These are phyloP conservation scores for Tricholoma flavovirens DNA, from an alignment of 768 basidiomycete species.

Conservation along the genomic window DNA sequence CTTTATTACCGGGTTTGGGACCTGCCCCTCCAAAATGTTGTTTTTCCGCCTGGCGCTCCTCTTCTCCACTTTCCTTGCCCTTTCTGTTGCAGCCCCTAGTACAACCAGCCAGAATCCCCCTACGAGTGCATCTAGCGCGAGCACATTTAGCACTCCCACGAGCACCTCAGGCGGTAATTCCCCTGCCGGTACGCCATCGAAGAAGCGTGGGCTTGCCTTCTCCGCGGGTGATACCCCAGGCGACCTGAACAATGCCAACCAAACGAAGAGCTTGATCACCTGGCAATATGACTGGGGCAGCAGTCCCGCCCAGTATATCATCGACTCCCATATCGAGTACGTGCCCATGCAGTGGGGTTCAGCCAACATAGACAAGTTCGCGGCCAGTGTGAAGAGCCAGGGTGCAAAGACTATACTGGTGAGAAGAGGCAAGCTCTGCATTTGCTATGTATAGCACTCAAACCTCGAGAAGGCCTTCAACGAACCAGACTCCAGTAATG, in stretches of 20 bases:
- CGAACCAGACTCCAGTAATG: slow-evolving; percentile 50
- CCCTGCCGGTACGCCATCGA: slow-evolving; percentile 24
- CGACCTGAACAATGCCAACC: slow-evolving; percentile 41
- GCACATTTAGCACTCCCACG: neutral
- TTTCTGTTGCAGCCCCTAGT: slow-evolving; percentile 4
- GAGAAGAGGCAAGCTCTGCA: slow-evolving; percentile 8
- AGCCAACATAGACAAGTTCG: slow-evolving; percentile 32
- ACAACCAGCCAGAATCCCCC: neutral
- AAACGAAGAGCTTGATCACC: slow-evolving; percentile 34
- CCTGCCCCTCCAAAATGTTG: slow-evolving; percentile 21
- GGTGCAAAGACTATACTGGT: slow-evolving; percentile 48
- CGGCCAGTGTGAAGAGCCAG: slow-evolving; percentile 33
- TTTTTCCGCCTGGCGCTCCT: slow-evolving; percentile 17
- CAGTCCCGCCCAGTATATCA: slow-evolving; percentile 36
- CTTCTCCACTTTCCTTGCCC: slow-evolving; percentile 25
- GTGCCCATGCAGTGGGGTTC: slow-evolving; percentile 53
- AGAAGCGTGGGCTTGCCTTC: slow-evolving; percentile 42
- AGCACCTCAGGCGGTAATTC: neutral
- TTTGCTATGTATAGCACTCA: slow-evolving; percentile 34
- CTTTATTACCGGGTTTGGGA: slow-evolving; percentile 2
- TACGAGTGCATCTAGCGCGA: neutral
- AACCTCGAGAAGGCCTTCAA: slow-evolving; percentile 35
- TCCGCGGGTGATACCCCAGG: slow-evolving; percentile 33
- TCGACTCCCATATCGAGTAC: slow-evolving; percentile 37
- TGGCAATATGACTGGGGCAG: slow-evolving; percentile 56